phyloP scores from a whole-genome alignment of 768 basidiomycete genomes.

The Leucocoprinus birnbaumii region DNA sequence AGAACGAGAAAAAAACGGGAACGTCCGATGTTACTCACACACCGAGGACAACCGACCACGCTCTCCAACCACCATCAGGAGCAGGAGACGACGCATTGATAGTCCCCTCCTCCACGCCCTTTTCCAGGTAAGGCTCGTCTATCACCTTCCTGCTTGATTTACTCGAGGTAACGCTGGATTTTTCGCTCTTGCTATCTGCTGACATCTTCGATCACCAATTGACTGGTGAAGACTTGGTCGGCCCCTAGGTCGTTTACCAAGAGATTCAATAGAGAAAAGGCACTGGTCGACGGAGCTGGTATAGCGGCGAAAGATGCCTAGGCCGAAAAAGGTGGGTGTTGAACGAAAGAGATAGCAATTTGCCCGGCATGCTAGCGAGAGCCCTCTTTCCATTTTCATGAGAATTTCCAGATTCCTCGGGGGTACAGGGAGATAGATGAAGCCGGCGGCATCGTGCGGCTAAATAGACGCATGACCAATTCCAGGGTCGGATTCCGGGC shows the following conservation, averaged over 20 bases:
- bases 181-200: neutral
- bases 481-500: neutral
- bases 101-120: neutral
- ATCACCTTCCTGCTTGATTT: neutral
- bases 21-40: constrained; percentile 27
- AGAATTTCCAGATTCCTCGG: too few relatives aligned
- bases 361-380: too few relatives aligned
- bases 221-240: too few relatives aligned
- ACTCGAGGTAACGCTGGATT: neutral
- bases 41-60: constrained; percentile 41
- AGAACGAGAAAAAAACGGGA: neutral
- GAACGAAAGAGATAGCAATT: too few relatives aligned
- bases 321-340: too few relatives aligned
- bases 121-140: neutral
- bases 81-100: neutral
- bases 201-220: too few relatives aligned
- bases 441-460: neutral
- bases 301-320: too few relatives aligned
- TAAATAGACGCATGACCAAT: neutral
- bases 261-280: too few relatives aligned
- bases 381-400: too few relatives aligned
- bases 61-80: constrained; percentile 37
- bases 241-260: too few relatives aligned
- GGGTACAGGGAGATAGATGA: neutral
- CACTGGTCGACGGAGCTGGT: too few relatives aligned